Evolutionary conservation across 1,139 yeast species (phyloP), one percentile per base, ranked within the genome.

Genomic region (Zygosaccharomyces pseudobailii): DNA sequence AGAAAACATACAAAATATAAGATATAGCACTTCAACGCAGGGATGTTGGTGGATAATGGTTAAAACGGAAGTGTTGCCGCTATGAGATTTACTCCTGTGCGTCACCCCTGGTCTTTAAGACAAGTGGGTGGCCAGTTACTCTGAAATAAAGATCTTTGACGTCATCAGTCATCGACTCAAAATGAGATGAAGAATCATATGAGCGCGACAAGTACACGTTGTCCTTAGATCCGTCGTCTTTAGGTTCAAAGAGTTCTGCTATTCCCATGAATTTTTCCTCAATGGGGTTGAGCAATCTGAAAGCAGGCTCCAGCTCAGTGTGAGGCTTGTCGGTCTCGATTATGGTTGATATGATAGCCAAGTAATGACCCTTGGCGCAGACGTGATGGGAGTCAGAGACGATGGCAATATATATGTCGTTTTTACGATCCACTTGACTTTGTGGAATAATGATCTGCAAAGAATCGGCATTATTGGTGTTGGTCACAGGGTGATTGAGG

Each of bases 251-350:
- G 47, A 92, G 66, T 57, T 92, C 97, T 20, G 96, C 88, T 62
- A 92, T 83, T 10, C 97, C 96, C 95, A 90, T 89, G 63, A 92
- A 81, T n/a, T 90, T 86, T 65, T 90, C 97, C 44, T 62, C 67
- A 35, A 80, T 72, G 31, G 82, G 73, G 9, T 97, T 97, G 59
- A 92, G 78, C 53, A 94, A 74, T 69, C 89, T 88, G 74, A 92
- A 88, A 3, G 97, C 99, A 2, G 96, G 89, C 65, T 88, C 95
- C 58, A 94, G 77, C 70, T 92, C 98, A 49, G 87, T 72, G 62
- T 92, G 97, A 24, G 97, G 97, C 50, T 85, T 78, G 54, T 87
- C 92, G 21, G 98, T 92, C 72, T 92, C 98, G 59, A 92, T 86
- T 54, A 92, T 82, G 8, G 98, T 92, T 3, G 97, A 90, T 36